Evolutionary conservation across 2,329 filamentous ascomycete species (phyloP), one percentile per base, ranked within the genome.

Genomic region (Monosporascus ibericus): DNA sequence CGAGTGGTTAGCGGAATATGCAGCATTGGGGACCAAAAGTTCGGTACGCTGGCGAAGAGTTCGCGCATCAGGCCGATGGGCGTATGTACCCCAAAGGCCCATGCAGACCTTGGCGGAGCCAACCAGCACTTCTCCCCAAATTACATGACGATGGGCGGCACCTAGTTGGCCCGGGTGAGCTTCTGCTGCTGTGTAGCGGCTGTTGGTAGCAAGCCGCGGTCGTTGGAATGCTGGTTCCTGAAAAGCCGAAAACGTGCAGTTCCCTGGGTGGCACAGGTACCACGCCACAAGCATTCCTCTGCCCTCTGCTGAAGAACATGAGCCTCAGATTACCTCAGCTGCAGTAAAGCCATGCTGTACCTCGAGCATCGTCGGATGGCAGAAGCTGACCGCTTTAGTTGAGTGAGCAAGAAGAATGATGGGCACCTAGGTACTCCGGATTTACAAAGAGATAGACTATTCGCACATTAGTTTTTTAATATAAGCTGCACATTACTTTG

Each of bases 161-260:
- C 48, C 38, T 6, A 34, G 25, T 49, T 27, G 25, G 42, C 2
- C 24, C 14, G 15, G 22, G 22, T 30, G 24, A 24, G 22, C 39
- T 42, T 20, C 39, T 18, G 9, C 18, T 39, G 9, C 18, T 5
- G 18, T 11, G 9, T 20, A 20, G 39, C 9, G 6, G 18, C 14
- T 39, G 46, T 48, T 46, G 51, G 38, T 34, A 50, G 48, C 50
- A 52, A 47, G 14, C 46, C 50, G 48, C 44, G 34, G 51, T 48
- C 57, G 58, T 54, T 63, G 63, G 62, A 65, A 65, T 65, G 60
- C 52, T 60, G 49, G 58, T 55, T 52, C 53, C 58, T 58, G 50
- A 38, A 49, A 49, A 38, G 30, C 62, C 59, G 63, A 63, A 64
- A 65, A 63, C 62, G 58, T 63, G 59, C 36, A 51, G 47, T 54